Evolutionary conservation across 805 yeast species (phyloP), one percentile per base, ranked within the genome.

Genomic region (Tetrapisispora pingtungensis): DNA sequence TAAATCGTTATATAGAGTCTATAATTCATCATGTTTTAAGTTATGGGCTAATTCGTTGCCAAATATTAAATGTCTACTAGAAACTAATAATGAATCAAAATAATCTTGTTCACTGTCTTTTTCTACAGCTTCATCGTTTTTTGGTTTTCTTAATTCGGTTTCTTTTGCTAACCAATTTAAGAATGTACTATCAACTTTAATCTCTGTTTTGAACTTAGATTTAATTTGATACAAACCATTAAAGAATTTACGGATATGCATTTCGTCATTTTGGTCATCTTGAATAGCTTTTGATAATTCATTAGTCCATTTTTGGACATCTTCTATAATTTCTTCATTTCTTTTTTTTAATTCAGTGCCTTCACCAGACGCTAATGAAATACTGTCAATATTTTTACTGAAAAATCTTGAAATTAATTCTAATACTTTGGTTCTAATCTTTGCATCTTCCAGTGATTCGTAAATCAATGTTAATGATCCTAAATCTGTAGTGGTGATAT

Each of bases 41-140:
- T 93, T 70, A 45, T 73, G 61, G 0, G 82, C 94, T 56, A 74
- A 68, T 17, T 84, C 85, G 54, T 86, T 86, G 1, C 95, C 96
- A 65, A 86, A 86, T 1, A 81, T 75, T 19, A 65, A 57, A 57
- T 85, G 90, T 54, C 94, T 73, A 14, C 70, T 67, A 26, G 65
- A 64, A 10, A 66, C 51, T 19, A 78, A 63, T 27, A 66, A 70
- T 26, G 59, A 51, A 45, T 73, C 73, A 50, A 63, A 65, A 10
- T 49, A 52, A 28, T 62, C 61, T 47, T 55, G 60, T 28, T 58
- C 69, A 32, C 52, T 32, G 27, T 64, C 70, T 33, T 66, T 59
- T 17, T 53, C 59, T 10, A 46, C 46, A 10, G 59, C 59, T 41
- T 53, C 44, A n/a, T 52, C 50, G 24, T 58, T 43, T 18, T 50